These are phyloP conservation scores for Auricularia sp. DNA, from an alignment of 768 basidiomycete species.

Conservation along the genomic window DNA sequence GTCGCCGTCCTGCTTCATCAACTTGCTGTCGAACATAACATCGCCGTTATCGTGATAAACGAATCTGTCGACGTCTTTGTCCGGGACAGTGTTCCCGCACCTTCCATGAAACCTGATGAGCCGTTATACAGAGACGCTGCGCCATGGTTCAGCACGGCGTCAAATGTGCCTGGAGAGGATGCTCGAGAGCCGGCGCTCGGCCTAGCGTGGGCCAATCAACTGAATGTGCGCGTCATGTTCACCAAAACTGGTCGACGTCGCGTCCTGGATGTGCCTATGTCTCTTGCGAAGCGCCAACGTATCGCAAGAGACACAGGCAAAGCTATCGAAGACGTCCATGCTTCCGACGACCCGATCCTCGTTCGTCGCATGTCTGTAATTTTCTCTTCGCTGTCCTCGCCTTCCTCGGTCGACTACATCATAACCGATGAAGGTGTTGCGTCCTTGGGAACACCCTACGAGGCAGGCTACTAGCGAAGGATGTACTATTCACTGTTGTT, in stretches of 20 bases:
- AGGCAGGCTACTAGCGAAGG: background rate
- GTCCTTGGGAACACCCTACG: background rate
- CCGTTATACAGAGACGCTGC: slow-evolving; percentile 64
- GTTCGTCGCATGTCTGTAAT: slow-evolving; percentile 68
- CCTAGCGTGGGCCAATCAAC: slow-evolving; percentile 87
- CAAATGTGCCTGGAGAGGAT: slow-evolving; percentile 46
- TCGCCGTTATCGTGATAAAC: slow-evolving; percentile 81
- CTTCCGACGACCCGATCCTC: slow-evolving; percentile 33
- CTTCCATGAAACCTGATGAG: slow-evolving; percentile 20
- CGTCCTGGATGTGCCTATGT: slow-evolving; percentile 31
- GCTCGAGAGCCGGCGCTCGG: slow-evolving; percentile 77
- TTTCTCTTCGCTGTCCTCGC: slow-evolving; percentile 55
- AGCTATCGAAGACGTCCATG: slow-evolving; percentile 10
- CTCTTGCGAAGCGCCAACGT: slow-evolving; percentile 10
- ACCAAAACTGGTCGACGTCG: slow-evolving; percentile 63
- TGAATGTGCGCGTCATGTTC: slow-evolving; percentile 79
- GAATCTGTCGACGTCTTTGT: slow-evolving; percentile 79
- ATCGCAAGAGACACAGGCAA: slow-evolving; percentile 20
- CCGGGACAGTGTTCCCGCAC: slow-evolving; percentile 14
- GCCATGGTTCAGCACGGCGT: slow-evolving; percentile 63
- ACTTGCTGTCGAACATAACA: slow-evolving; percentile 49
- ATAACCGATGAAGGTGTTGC: slow-evolving; percentile 53
- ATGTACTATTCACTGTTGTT: background rate
- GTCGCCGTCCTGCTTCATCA: slow-evolving; percentile 63
- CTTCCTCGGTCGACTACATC: slow-evolving; percentile 65